Evolutionary conservation across 352 stramenopile genomes (phyloP), one percentile per base, ranked within the genome.

Genomic region (Globisporangium camurandrum): DNA sequence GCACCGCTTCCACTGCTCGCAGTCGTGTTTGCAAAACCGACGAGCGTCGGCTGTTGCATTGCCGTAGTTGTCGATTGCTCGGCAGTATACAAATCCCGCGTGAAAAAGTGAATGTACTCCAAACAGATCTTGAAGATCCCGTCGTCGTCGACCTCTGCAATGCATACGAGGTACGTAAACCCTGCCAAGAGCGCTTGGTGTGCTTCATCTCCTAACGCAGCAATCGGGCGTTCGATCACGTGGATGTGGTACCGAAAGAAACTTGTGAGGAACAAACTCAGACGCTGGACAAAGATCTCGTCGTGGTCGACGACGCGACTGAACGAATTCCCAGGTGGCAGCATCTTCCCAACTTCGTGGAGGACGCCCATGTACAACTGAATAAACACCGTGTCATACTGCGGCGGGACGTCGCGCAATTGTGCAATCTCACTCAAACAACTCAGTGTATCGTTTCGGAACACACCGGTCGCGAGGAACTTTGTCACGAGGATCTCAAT

Each of bases 51-150:
- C 61, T 68, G 62, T 42, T 93, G 71, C n/a, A n/a, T n/a, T n/a
- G n/a, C n/a, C n/a, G n/a, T n/a, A n/a, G n/a, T n/a, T n/a, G n/a
- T n/a, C 53, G 85, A 87, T 42, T 96, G 71, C 24, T 97, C 89
- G 1, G 81, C 68, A 38, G 95, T 89, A 70, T 99, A 99, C 51
- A 99, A 65, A 51, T 98, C 93, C 46, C 97, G 88, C 17, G 95
- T 89, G 45, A 99, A 93, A 56, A 91, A 93, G 57, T 98, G 88
- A 84, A 96, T 99, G 59, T 98, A 98, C 50, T 99, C 96, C 17
- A 99, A 67, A 63, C 96, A 99, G 66, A 99, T 99, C 66, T 98
- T 98, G 82, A 99, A 99, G 56, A 97, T 93, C 46, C 95, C 85
- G 49, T 97, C 88, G 49, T 98, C 92, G 31, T 97, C 82, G 4